A percentile compares a stretch with the other conserved stretches of the same genome.
Evolutionary conservation across 2,329 filamentous ascomycete species (phyloP).

Genomic region (Xenoacremonium recifei): DNA sequence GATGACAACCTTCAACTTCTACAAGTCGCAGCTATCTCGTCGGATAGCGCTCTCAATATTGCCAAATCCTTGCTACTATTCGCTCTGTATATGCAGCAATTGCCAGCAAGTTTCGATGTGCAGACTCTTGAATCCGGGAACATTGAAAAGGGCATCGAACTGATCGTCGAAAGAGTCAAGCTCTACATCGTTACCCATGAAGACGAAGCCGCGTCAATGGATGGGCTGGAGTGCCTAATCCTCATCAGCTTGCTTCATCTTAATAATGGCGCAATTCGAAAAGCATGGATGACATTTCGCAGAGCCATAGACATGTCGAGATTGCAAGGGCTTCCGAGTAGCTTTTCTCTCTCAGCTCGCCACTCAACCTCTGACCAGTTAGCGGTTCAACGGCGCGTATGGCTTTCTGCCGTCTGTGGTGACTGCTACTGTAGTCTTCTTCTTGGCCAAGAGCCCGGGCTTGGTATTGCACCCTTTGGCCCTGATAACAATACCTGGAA

Average conservation of each 20-base stretch:
- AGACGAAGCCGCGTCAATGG: constrained; percentile 7
- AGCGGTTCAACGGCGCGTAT: constrained; percentile 8
- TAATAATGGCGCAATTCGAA: constrained; percentile 10
- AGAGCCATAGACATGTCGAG: constrained; percentile 9
- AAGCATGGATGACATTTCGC: constrained; percentile 9
- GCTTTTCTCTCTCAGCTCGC: constrained; percentile 9
- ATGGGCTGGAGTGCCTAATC: constrained; percentile 11
- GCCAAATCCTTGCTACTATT: constrained; percentile 10
- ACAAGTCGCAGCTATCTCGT: constrained; percentile 5
- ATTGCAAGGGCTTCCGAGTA: constrained; percentile 9
- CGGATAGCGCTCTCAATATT: constrained; percentile 9
- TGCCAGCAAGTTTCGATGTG: constrained; percentile 5
- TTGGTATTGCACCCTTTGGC: constrained; percentile 9
- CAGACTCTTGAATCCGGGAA: constrained; percentile 5
- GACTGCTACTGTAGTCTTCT: constrained; percentile 15
- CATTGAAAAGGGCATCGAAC: constrained; percentile 4
- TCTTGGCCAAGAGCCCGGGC: constrained; percentile 10
- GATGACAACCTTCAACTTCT: constrained; percentile 7
- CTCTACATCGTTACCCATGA: constrained; percentile 7
- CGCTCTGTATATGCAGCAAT: constrained; percentile 14
- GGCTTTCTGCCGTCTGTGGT: constrained; percentile 10
- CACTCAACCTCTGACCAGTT: constrained; percentile 1
- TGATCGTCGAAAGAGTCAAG: constrained; percentile 10
- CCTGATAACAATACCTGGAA: constrained; percentile 7
- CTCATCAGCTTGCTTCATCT: constrained; percentile 7